Evolutionary conservation across 129 eudicot species (phyloP), one percentile per base, ranked within the genome.

Genomic region (Saposhnikovia divaricata): DNA sequence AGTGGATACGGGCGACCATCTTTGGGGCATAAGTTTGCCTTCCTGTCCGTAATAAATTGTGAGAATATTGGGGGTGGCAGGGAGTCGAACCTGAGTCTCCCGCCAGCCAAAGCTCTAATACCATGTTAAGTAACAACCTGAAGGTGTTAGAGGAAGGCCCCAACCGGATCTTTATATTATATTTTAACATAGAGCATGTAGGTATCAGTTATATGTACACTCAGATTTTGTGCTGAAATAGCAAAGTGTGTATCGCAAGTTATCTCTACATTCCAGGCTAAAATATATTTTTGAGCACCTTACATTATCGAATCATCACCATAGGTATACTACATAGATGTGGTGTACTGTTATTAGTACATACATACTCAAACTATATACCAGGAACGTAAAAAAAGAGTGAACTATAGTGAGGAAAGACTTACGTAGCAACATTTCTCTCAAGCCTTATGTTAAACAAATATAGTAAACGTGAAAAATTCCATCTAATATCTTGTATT

Each of bases 361-460:
- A 46, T 46, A 42, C 5, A 42, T 10, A 73, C 28, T 73, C 28
- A 43, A 73, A 73, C 5, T 42, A 40, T 43, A 43, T 42, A 40
- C 5, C 15, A 16, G 38, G 46, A 19, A n/a, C 77, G 25, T 19
- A 21, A 11, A 18, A 18, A 27, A 74, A 38, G 23, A 74, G 11
- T 19, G 9, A 74, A 74, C 9, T 45, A 25, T 19, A 74, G 10
- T 13, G 31, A 23, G 77, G 57, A n/a, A 68, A 25, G 61, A 88
- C 99, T 90, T 96, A 96, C 99, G 86, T 89, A 42, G 99, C 88
- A 51, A 96, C 92, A 82, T 96, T 96, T 89, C 89, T 92, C 88
- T 96, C 99, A 38, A 96, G 91, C 38, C 90, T 96, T 55, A 89
- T 84, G 89, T 96, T 91, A 87, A 96, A 92, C 81, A 92, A 85